These are phyloP conservation scores for Nepenthes mirabilis DNA, from an alignment of 148 eudicot genomes.

Conservation along the genomic window DNA sequence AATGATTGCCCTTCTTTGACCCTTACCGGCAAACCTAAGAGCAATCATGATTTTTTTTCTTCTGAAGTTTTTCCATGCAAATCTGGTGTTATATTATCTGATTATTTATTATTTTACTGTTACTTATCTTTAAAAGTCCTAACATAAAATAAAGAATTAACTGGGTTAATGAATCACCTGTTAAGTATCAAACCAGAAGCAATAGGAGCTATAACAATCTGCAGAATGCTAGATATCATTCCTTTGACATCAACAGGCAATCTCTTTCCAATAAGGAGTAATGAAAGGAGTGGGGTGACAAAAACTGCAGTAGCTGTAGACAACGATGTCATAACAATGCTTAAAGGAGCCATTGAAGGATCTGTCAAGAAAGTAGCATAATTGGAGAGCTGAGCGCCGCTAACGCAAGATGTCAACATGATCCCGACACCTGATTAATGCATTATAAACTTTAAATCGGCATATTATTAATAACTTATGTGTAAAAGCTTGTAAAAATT, in stretches of 20 bases:
- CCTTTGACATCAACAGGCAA: conserved; percentile 93
- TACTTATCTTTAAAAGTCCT: too few relatives aligned
- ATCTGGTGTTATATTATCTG: too few relatives aligned
- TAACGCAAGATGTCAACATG: conserved; percentile 88
- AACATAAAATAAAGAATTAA: neutral
- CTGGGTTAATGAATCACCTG: conserved; percentile 32
- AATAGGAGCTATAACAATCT: conserved; percentile 81
- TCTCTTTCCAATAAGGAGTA: conserved; percentile 81
- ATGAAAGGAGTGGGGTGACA: conserved; percentile 73
- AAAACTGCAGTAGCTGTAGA: conserved; percentile 90
- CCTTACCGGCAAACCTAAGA: too few relatives aligned
- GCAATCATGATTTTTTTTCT: too few relatives aligned
- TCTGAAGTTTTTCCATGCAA: too few relatives aligned
- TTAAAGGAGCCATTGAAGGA: conserved; percentile 86
- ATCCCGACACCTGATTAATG: conserved; percentile 71
- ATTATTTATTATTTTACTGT: too few relatives aligned
- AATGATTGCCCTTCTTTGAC: too few relatives aligned
- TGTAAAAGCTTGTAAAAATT: neutral
- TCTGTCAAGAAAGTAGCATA: conserved; percentile 92
- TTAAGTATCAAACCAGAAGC: conserved; percentile 76
- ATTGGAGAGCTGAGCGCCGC: conserved; percentile 97
- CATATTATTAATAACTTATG: too few relatives aligned
- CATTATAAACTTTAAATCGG: neutral
- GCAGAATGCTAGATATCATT: conserved; percentile 80
- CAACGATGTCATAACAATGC: conserved; percentile 88